Conservation (phyloP, 2,329 filamentous ascomycete genomes). For the Malbranchea zuffiana region DNA sequence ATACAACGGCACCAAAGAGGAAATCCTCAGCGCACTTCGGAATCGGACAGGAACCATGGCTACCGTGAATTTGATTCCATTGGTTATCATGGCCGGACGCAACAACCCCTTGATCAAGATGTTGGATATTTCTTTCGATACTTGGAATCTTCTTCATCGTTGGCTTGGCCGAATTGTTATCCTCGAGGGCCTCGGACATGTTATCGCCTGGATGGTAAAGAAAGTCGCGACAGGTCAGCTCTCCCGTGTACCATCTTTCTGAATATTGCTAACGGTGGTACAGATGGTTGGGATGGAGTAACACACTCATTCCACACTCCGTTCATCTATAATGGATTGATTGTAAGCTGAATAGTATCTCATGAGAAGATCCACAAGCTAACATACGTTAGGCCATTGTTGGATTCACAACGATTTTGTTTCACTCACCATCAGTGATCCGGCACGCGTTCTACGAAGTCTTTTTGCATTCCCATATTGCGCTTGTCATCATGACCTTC, state of each 20-base stretch:
- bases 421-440: slow-evolving; percentile 65
- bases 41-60: slow-evolving; percentile 33
- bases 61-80: slow-evolving; percentile 29
- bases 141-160: slow-evolving; percentile 52
- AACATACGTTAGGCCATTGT: slow-evolving; percentile 28
- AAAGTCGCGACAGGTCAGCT: slow-evolving; percentile 40
- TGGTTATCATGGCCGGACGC: slow-evolving; percentile 28
- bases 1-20: slow-evolving; percentile 26
- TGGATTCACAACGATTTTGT: slow-evolving; percentile 53
- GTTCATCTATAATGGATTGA: slow-evolving; percentile 34
- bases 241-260: slow-evolving; percentile 36
- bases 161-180: slow-evolving; percentile 65
- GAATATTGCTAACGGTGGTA: neutral
- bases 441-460: slow-evolving; percentile 96
- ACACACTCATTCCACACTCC: slow-evolving; percentile 22
- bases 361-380: slow-evolving; percentile 12
- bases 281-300: slow-evolving; percentile 30
- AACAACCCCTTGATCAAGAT: slow-evolving; percentile 31
- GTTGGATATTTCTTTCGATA: slow-evolving; percentile 28
- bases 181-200: slow-evolving; percentile 58
- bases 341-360: slow-evolving; percentile 33
- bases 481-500: slow-evolving; percentile 58
- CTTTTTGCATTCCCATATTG: slow-evolving; percentile 77
- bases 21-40: slow-evolving; percentile 31
- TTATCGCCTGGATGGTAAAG: slow-evolving; percentile 62